Base-by-base conservation (phyloP, 352 stramenopile genomes). In the Phytophthora sp. region DNA sequence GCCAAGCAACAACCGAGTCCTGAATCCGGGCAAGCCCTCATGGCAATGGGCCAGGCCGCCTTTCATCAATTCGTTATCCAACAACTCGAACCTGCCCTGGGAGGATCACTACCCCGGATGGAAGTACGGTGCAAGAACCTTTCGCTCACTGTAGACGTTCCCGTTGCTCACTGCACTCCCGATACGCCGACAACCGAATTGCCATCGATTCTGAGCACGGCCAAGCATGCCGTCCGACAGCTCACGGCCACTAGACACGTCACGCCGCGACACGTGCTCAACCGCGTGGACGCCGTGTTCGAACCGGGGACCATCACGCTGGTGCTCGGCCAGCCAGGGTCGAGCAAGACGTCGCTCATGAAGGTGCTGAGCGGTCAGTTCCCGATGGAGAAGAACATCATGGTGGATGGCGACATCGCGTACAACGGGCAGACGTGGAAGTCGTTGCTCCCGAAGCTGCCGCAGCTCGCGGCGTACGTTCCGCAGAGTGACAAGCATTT, bases 281-380 rank as follows among this genome's bases (percentile, higher is more conserved):
- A 75, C 20, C 54, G 67, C 2, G 52, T 79, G 18, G 60, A 53
- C 7, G 72, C 64, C 2, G 53, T 75, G 18, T 79, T 82, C 23
- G 69, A 79, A 30, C 69, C 63, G 11, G 64, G 69, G 2, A 76
- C 69, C 21, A 74, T 73, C 34, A 76, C 69, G 17, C 26, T 80
- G 18, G 35, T 80, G 32, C 52, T 80, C 5, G 72, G 68, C 0
- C 65, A 77, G 32, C 75, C 71, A 9, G 60, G 65, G 0, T 77
- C 72, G 2, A 72, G 76, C 42, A 84, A 82, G 56, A 60, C 66
- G 31, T 77, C 76, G 43, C 56, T 80, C 1, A 41, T 80, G 28
- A 75, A 80, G 17, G 8, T 76, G 5, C 49, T 79, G 13, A 72
- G 67, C 30, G 71, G 71, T 9, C 59, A 67, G 17, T 72, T 79